These are phyloP conservation scores for Pelargonium fulgidum DNA, from an alignment of 441 rosid species.

Conservation along the genomic window DNA sequence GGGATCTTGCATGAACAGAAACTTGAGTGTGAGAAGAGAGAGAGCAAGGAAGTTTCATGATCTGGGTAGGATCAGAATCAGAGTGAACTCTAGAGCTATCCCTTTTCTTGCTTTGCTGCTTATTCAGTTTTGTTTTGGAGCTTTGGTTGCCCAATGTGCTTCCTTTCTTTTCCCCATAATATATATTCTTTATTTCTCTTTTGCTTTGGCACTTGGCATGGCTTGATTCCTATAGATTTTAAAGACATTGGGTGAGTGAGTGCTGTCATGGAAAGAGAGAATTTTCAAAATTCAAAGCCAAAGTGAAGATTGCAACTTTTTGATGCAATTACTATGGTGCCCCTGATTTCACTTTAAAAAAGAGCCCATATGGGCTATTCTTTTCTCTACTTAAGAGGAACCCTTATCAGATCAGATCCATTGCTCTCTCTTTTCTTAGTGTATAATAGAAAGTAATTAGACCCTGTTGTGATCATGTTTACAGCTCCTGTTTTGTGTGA, in stretches of 20 bases:
- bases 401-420: slow-evolving; percentile 2
- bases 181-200: slow-evolving; percentile 5
- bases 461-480: slow-evolving; percentile 1
- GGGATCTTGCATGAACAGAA: slow-evolving; percentile 4
- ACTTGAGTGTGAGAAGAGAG: slow-evolving; percentile 5
- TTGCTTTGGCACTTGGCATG: neutral
- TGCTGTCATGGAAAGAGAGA: neutral
- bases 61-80: slow-evolving; percentile 4
- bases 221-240: neutral
- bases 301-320: neutral
- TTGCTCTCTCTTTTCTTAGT: neutral
- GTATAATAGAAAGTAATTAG: slow-evolving; percentile 1
- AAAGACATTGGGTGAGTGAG: neutral
- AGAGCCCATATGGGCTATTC: neutral
- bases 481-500: slow-evolving; percentile 2
- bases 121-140: neutral
- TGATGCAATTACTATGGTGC: neutral
- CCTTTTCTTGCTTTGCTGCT: neutral
- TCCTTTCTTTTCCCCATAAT: slow-evolving; percentile 1
- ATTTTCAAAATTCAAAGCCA: slow-evolving; percentile 6
- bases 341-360: neutral
- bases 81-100: neutral
- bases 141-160: neutral
- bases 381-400: neutral
- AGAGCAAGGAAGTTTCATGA: slow-evolving; percentile 9